phyloP scores from a whole-genome alignment of 352 stramenopile genomes.

The Phytophthora fragariaefolia region DNA sequence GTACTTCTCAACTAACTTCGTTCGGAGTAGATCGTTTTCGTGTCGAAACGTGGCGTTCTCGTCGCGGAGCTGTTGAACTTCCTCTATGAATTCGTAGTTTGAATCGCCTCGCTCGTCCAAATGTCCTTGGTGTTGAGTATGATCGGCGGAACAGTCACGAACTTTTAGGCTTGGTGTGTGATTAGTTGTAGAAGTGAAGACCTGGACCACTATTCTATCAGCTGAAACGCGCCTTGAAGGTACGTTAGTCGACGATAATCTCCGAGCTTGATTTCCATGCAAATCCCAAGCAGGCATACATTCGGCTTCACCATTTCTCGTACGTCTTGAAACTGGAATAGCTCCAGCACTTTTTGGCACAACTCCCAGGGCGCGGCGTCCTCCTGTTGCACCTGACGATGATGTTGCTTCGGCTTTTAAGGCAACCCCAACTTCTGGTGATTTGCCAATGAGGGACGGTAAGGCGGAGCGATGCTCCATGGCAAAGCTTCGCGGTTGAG shows the following conservation, averaged over 20 bases:
- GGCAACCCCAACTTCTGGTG: neutral
- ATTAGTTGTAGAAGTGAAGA: slow-evolving; percentile 10
- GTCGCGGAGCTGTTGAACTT: slow-evolving; percentile 20
- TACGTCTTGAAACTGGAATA: slow-evolving; percentile 17
- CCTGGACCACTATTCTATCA: slow-evolving; percentile 9
- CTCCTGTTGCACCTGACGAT: slow-evolving; percentile 12
- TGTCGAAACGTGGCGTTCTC: slow-evolving; percentile 40
- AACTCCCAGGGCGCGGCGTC: slow-evolving; percentile 3
- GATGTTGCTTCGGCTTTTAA: slow-evolving; percentile 1
- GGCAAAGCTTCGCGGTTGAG: neutral
- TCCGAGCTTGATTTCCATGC: slow-evolving; percentile 11
- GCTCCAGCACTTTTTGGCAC: slow-evolving; percentile 40
- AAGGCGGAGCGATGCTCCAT: slow-evolving; percentile 23
- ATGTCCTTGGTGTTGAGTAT: slow-evolving; percentile 13
- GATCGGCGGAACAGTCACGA: neutral
- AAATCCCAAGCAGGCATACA: slow-evolving; percentile 8
- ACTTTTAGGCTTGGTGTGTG: neutral
- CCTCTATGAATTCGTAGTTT: slow-evolving; percentile 7
- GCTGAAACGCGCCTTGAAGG: slow-evolving; percentile 1
- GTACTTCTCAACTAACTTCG: slow-evolving; percentile 49
- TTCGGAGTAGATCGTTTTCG: slow-evolving; percentile 36
- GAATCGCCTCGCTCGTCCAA: neutral
- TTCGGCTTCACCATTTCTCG: slow-evolving; percentile 1
- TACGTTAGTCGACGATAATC: slow-evolving; percentile 19
- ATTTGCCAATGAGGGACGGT: slow-evolving; percentile 23